phyloP scores from a whole-genome alignment of 2,329 filamentous ascomycete species.

The Sporothrix brasiliensis region DNA sequence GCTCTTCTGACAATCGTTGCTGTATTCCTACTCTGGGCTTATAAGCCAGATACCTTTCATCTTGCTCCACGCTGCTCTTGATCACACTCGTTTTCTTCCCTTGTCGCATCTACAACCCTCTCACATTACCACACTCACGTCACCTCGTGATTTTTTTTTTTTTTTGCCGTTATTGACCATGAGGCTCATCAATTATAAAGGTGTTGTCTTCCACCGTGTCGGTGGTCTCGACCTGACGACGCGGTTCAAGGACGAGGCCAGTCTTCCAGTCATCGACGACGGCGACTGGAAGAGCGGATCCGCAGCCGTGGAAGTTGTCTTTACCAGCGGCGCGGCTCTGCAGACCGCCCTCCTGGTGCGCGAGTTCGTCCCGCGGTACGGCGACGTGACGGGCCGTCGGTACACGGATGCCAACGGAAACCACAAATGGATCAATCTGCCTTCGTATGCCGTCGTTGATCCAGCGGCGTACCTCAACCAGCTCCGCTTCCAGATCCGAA shows the following conservation, averaged over 20 bases:
- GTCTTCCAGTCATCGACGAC: slow-evolving; percentile 26
- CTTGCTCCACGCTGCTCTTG: not conserved
- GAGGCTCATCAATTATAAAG: slow-evolving; percentile 23
- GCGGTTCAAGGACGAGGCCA: slow-evolving; percentile 29
- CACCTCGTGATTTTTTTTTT: not conserved
- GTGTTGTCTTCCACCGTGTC: slow-evolving; percentile 34
- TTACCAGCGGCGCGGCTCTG: slow-evolving; percentile 31
- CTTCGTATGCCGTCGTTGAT: slow-evolving; percentile 32
- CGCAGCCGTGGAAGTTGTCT: not conserved
- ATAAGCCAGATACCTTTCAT: not conserved
- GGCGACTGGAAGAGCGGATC: slow-evolving; percentile 30
- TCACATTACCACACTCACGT: not conserved
- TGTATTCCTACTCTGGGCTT: not conserved
- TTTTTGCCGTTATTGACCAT: slow-evolving; percentile 12
- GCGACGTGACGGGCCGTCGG: slow-evolving; percentile 34
- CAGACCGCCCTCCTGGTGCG: slow-evolving; percentile 24
- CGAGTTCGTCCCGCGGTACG: slow-evolving; percentile 31
- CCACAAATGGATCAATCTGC: slow-evolving; percentile 33
- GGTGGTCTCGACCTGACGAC: slow-evolving; percentile 34
- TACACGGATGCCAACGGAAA: slow-evolving; percentile 32
- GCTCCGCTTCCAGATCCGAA: slow-evolving; percentile 15
- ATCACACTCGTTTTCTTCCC: not conserved
- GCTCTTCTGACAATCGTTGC: not conserved
- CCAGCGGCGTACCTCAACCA: slow-evolving; percentile 15
- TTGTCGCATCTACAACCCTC: too few relatives aligned